phyloP scores from a whole-genome alignment of 345 rosid genomes.

The Cardamine chenopodiifolia region DNA sequence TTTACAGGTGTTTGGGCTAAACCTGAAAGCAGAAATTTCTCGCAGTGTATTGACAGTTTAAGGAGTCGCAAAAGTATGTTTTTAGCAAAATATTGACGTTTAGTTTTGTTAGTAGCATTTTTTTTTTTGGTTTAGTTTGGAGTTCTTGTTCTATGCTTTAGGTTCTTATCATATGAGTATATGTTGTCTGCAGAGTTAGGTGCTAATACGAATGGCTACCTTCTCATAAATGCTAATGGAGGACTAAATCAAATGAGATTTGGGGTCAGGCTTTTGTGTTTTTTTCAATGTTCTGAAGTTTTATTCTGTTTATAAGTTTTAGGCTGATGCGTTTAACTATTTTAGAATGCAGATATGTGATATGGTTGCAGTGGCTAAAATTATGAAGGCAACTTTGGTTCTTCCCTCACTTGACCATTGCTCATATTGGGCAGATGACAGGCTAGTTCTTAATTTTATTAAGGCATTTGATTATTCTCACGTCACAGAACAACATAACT shows the following conservation, averaged over 20 bases:
- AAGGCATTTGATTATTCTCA: not conserved
- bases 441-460: constrained; percentile 44
- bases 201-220: constrained; percentile 75
- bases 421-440: constrained; percentile 94
- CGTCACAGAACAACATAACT: not conserved
- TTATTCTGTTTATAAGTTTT: constrained; percentile 16
- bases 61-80: constrained; percentile 67
- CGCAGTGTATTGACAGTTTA: constrained; percentile 65
- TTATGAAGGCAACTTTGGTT: constrained; percentile 88
- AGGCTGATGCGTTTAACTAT: constrained; percentile 53
- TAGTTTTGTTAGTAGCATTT: constrained; percentile 9
- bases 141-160: constrained; percentile 27
- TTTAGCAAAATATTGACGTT: not conserved
- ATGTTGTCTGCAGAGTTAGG: constrained; percentile 58
- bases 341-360: constrained; percentile 93
- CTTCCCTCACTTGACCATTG: constrained; percentile 93
- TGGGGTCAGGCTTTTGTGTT: constrained; percentile 83
- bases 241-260: constrained; percentile 99
- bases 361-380: constrained; percentile 92
- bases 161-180: not conserved
- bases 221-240: constrained; percentile 91
- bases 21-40: constrained; percentile 79
- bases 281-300: constrained; percentile 30
- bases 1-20: constrained; percentile 79
- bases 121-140: not conserved